These are phyloP conservation scores for Reticulascus tulasneorum DNA, from an alignment of 2,329 filamentous ascomycete genomes.

Conservation along the genomic window DNA sequence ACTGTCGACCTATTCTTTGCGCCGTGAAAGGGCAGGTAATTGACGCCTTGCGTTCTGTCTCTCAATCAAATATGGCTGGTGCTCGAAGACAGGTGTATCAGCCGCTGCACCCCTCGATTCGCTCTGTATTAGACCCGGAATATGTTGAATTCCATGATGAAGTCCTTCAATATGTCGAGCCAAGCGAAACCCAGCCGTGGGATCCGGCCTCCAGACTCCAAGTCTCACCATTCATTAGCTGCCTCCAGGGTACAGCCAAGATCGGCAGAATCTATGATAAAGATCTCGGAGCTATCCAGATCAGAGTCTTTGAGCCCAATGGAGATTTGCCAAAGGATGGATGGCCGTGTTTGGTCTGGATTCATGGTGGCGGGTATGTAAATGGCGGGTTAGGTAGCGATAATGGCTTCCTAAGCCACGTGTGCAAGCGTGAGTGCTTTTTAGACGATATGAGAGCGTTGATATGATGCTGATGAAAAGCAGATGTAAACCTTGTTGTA, in stretches of 20 bases:
- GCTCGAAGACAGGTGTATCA: conserved; percentile 22
- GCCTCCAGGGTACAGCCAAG: conserved; percentile 1
- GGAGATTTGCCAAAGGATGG: conserved; percentile 18
- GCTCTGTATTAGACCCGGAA: conserved; percentile 28
- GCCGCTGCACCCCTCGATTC: conserved; percentile 28
- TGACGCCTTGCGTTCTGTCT: no score
- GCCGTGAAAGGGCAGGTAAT: no score
- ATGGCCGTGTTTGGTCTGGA: conserved; percentile 35
- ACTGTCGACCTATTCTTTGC: no score
- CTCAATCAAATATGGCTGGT: no score
- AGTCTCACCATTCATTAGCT: conserved; percentile 1
- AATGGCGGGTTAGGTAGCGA: conserved; percentile 29
- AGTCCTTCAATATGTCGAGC: conserved; percentile 30
- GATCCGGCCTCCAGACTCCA: conserved; percentile 13
- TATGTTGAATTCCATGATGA: conserved; percentile 33
- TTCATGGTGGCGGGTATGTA: conserved; percentile 36
- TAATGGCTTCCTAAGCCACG: conserved; percentile 26
- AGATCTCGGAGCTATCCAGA: conserved; percentile 21
- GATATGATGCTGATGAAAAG: neutral
- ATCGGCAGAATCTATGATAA: conserved; percentile 4
- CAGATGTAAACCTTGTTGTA: conserved; percentile 22
- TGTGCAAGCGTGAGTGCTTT: conserved; percentile 17
- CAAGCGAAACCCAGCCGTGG: conserved; percentile 29
- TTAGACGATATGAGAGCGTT: neutral
- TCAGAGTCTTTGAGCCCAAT: conserved; percentile 28